A percentile compares a stretch with the other conserved stretches of the same genome.
Conservation (phyloP, 2,329 filamentous ascomycete species). For the Microthyrium microscopicum region DNA sequence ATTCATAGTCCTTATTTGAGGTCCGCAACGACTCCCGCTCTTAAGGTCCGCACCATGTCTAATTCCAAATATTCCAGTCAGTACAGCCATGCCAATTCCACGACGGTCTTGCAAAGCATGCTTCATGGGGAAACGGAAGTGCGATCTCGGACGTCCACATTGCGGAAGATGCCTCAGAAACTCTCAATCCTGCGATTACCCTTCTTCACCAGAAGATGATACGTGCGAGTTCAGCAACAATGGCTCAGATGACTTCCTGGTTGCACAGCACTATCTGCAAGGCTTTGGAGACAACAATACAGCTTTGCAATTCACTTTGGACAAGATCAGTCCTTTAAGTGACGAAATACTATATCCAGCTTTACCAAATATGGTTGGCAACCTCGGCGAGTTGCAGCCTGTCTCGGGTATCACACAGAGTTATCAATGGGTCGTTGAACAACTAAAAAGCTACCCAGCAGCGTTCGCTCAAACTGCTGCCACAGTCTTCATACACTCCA, state of each 20-base stretch:
- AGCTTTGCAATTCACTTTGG: too few relatives aligned
- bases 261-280: too few relatives aligned
- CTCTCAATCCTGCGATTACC: conserved; percentile 2
- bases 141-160: conserved; percentile 1
- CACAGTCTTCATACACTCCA: conserved; percentile 3
- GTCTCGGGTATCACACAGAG: conserved; percentile 2
- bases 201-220: not conserved
- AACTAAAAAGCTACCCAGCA: conserved; percentile 3
- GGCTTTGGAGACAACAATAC: too few relatives aligned
- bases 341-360: too few relatives aligned
- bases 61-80: not conserved
- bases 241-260: too few relatives aligned
- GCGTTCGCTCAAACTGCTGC: conserved; percentile 3
- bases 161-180: conserved; percentile 6
- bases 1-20: too few relatives aligned
- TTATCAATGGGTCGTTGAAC: conserved; percentile 3
- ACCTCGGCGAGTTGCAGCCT: conserved; percentile 5
- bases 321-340: too few relatives aligned
- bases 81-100: conserved; percentile 1
- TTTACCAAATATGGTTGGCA: conserved; percentile 5
- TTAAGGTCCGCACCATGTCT: too few relatives aligned
- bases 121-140: conserved; percentile 5
- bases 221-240: too few relatives aligned
- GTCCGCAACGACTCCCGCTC: too few relatives aligned
- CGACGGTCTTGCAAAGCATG: conserved; percentile 5